A percentile compares a stretch with the other conserved stretches of the same genome.
Conservation (phyloP, 169 alveolate species). For the Plasmodium chabaudi region DNA sequence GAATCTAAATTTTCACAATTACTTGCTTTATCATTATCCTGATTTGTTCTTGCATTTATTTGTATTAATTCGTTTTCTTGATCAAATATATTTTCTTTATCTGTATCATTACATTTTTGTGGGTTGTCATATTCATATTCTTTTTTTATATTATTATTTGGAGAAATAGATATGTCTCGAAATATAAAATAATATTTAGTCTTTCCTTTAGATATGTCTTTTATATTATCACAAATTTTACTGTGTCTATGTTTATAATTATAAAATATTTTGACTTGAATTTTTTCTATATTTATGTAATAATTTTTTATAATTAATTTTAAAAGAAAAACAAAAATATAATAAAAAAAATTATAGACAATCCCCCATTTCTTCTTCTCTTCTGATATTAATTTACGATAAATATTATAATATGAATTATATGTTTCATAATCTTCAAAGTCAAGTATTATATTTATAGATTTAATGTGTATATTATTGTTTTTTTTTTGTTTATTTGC, state of each 20-base stretch:
- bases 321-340: slow-evolving; percentile 13
- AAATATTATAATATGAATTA: slow-evolving; percentile 30
- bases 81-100: no score
- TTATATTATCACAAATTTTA: slow-evolving; percentile 16
- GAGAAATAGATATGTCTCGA: slow-evolving; percentile 4
- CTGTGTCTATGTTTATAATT: slow-evolving; percentile 49
- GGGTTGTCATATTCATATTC: not conserved
- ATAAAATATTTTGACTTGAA: slow-evolving; percentile 23
- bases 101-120: not conserved
- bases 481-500: slow-evolving; percentile 3
- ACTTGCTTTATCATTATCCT: not conserved
- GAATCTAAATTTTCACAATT: slow-evolving; percentile 5
- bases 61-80: not conserved
- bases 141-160: not conserved
- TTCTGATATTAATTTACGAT: not conserved
- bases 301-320: slow-evolving; percentile 33
- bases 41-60: not conserved
- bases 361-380: not conserved
- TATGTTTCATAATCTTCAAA: slow-evolving; percentile 13
- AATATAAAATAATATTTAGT: slow-evolving; percentile 14
- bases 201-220: slow-evolving; percentile 5
- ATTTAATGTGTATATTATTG: slow-evolving; percentile 18
- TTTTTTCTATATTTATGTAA: slow-evolving; percentile 15
- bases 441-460: slow-evolving; percentile 17
- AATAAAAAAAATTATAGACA: slow-evolving; percentile 4